Base-by-base conservation (phyloP, 257 asterid genomes). In the Linaria vulgaris region DNA sequence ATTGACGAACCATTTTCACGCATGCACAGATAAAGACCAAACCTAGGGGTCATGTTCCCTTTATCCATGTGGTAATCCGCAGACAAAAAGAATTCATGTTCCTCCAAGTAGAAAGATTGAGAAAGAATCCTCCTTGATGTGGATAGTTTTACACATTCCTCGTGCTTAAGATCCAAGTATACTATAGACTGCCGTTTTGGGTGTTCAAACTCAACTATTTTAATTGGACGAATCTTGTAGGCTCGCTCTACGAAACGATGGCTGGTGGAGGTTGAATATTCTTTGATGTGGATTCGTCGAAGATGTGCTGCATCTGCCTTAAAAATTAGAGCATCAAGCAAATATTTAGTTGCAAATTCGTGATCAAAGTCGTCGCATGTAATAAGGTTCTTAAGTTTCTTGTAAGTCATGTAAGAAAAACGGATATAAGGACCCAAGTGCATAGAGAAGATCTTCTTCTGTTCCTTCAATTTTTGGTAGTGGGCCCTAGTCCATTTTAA, bases 31-130 rank as follows among this genome's bases (percentile, higher is more conserved):
- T 88, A 91, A 23, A 91, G 81, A 63, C 96, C 96, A 20, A 91
- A 91, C 61, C 95, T 84, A 61, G 83, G 88, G 69, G n/a, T n/a
- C n/a, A n/a, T n/a, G n/a, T n/a, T n/a, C n/a, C n/a, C n/a, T n/a
- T n/a, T n/a, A n/a, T n/a, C n/a, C n/a, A n/a, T n/a, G n/a, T 68
- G 83, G 82, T 96, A 91, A 37, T 81, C 95, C 9, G 96, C 96
- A 1, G 95, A 84, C 69, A 91, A 56, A 80, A 86, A 88, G 68
- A 91, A 88, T 0, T 90, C 92, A 48, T 84, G 95, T 45, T 95
- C 95, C 0, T 92, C 95, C 67, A 91, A 59, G 66, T 84, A 95
- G 65, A 91, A 91, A 1, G 96, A 95, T 80, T 91, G 95, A 0
- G 95, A 88, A 70, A 81, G 83, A 43, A 86, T 73, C 22, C 88